Base-by-base conservation (phyloP, 495 filamentous ascomycete genomes). In the Penicillium canescens region DNA sequence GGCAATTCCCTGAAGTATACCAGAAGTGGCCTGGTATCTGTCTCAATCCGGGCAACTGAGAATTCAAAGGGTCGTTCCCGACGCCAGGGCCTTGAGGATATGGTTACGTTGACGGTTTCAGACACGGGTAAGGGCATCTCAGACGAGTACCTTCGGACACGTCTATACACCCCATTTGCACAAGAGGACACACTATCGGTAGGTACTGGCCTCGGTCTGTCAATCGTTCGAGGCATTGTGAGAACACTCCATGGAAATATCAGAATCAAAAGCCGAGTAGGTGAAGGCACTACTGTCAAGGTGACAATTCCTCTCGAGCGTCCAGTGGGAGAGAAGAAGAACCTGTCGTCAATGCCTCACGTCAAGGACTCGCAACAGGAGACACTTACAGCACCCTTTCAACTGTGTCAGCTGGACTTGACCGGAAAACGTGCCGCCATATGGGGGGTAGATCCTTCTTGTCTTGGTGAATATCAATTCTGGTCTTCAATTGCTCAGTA, bases 1-100 rank as follows among this genome's bases (percentile, higher is more conserved):
- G 85, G 88, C 11, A 91, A 91, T 63, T 79, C 87, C 0, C 69
- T 90, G 20, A 91, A 91, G 56, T 90, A 88, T 57, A 89, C 83
- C 11, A 61, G 64, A 9, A 67, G 71, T 0, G 88, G 88, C 2
- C 81, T 69, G 49, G 82, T 91, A 26, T 72, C 77, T 9, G 71
- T 91, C 11, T 70, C 65, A 3, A 65, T 89, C 12, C 73, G 71
- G 23, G 74, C 78, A 16, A 72, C 77, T 14, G 67, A 74, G 13
- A 54, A 57, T 23, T 41, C 65, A 37, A 38, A 49, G 52, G 45
- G 37, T 28, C 50, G 33, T 39, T 55, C 50, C 46, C 52, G 37
- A 48, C 42, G 49, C 14, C 31, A 62, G 26, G 63, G 52, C 28
- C 39, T 56, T 31, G 61, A 68, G 54, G 60, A 77, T 8, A 24